Base-by-base conservation (phyloP, 148 eudicot genomes). In the Nepenthes mirabilis region DNA sequence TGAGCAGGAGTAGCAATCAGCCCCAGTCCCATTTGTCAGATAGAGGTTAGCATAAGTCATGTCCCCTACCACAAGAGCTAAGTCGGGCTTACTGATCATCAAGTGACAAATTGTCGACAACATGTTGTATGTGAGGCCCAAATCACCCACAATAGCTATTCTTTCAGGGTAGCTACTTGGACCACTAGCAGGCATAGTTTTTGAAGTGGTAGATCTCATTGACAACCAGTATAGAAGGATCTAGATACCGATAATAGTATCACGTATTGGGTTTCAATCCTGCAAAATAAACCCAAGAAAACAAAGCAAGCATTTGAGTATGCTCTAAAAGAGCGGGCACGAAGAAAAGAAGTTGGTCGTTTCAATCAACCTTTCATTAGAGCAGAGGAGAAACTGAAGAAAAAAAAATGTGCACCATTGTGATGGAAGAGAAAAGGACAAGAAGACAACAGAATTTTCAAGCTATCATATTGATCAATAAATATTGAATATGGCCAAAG, bases 1-100 rank as follows among this genome's bases (percentile, higher is more conserved):
- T 1, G 94, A 75, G 70, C 98, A 91, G 13, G 94, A 83, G 69
- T 91, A 91, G 64, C 98, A 91, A 64, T 88, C 96, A 1, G 98
- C 71, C 40, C 96, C 90, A 58, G 96, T 88, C 62, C 98, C 98
- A 61, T 91, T 88, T 35, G 94, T 83, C 14, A 88, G 84, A 65
- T 88, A 91, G 40, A 91, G 72, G 69, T 91, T 91, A 48, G 98
- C 98, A 68, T 91, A 91, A 68, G 77, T 65, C 4, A 86, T 82
- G 60, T 93, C 98, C 11, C 98, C 98, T 6, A 93, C 91, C 60
- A 93, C 62, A 43, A 93, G 72, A 74, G 88, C 65, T 34, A 93
- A 86, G 77, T 93, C 88, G 9, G 98, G 98, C 48, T 75, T 62
- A 70, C 82, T 93, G 47, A 76, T 80, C 12, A 58, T 67, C 75